Evolutionary conservation across 306 rosid species (phyloP), one percentile per base, ranked within the genome.

Genomic region (Rubus idaeus): DNA sequence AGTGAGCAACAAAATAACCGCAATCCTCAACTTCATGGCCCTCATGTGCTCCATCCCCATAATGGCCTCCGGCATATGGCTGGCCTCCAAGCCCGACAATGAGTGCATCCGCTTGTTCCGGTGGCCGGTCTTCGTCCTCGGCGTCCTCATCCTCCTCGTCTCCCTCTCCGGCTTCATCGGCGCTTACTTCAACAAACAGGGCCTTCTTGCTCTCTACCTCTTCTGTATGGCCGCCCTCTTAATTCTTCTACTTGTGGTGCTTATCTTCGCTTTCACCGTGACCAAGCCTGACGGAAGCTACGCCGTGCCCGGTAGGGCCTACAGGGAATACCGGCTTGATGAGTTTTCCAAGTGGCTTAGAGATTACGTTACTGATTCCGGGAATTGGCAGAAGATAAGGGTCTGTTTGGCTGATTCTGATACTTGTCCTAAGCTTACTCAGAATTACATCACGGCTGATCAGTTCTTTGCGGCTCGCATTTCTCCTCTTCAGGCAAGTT

Each of bases 21-120:
- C 99, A 69, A 67, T 70, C 4, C 82, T 95, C 3, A 95, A 95
- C 76, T 89, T 95, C 84, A 73, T 87, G 63, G 97, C 97, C 4
- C 60, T 88, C 49, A 44, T 95, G 18, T 85, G 92, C 26, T 85
- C 99, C 71, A 83, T 95, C 5, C 96, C 94, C 71, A 90, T 90
- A 0, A 92, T 95, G 46, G 96, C 85, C 9, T 80, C 97, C 2
- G 98, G 97, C 41, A 89, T 89, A n/a, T 95, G 98, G 98, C 84
- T 95, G 0, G 97, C 98, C 30, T 89, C 95, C 0, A 95, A 92
- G 67, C 89, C 96, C 2, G 97, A 87, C 89, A 89, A 92, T 86
- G 87, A 84, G 80, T 95, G 98, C 82, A 83, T 87, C 82, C 85
- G 75, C 78, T 78, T 83, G 3, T 83, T 92, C 85, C 95, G 97